phyloP scores from a whole-genome alignment of 2,329 filamentous ascomycete genomes.

The Curvularia sp. region DNA sequence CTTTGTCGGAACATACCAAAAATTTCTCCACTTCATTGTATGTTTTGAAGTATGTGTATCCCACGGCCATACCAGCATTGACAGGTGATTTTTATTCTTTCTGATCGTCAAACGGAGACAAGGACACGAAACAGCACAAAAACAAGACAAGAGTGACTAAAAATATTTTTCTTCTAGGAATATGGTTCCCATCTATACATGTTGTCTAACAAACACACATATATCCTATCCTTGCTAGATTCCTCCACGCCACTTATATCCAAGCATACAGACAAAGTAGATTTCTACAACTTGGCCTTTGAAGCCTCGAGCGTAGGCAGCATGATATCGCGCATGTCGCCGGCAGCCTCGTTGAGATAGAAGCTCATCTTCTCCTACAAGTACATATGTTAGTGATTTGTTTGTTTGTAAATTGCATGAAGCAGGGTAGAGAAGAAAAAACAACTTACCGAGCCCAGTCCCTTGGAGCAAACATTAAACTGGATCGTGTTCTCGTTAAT shows the following conservation, averaged over 20 bases:
- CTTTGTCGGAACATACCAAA: conserved; percentile 30
- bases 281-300: conserved; percentile 84
- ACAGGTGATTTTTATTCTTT: background rate
- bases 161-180: background rate
- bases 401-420: background rate
- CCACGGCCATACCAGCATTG: background rate
- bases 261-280: background rate
- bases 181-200: background rate
- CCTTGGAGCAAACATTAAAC: conserved; percentile 98
- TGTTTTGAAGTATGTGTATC: background rate
- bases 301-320: conserved; percentile 77
- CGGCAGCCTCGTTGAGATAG: conserved; percentile 92
- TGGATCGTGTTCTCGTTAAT: conserved; percentile 99
- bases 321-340: conserved; percentile 86
- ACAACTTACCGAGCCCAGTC: conserved; percentile 69
- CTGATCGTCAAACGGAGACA: background rate
- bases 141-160: background rate
- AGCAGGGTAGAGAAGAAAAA: background rate
- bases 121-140: background rate
- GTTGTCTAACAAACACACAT: background rate
- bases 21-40: conserved; percentile 16
- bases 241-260: background rate
- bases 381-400: conserved; percentile 23
- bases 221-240: background rate
- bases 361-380: conserved; percentile 82